Evolutionary conservation across 345 rosid species (phyloP), one percentile per base, ranked within the genome.

Genomic region (Camelina sativa): DNA sequence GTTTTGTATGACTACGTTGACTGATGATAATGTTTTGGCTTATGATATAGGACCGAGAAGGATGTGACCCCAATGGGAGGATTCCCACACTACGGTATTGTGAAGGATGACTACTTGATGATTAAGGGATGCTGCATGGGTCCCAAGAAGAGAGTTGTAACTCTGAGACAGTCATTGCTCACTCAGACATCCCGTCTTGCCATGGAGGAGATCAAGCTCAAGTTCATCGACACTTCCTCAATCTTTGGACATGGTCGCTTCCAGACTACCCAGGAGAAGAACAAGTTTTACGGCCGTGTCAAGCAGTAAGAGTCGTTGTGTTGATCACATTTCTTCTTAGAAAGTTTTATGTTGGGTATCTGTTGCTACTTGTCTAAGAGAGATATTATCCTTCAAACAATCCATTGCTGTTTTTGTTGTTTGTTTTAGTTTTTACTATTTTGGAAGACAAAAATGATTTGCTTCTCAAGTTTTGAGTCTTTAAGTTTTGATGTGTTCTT

Each of bases 61-160:
- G 89, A 87, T 40, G 82, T 89, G 8, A 91, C 89, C 4, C 97
- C 97, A 37, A 86, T 91, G 77, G 97, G 97, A 79, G 96, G 97
- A 47, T 91, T 91, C 84, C 87, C 97, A 43, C 97, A 91, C 80
- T 89, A 89, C 57, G 97, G 97, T 71, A 75, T 84, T 8, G 97
- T 91, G 79, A 87, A 89, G 58, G 88, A 86, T 11, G 97, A 91
- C 47, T 91, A 87, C 30, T 11, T 91, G 56, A 83, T 91, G 93
- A 85, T 91, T 65, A 91, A 91, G 83, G 97, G 97, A 64, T 88
- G 97, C 81, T 86, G 91, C 66, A 85, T 85, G 54, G 97, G 97
- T 43, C 91, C 97, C 16, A 91, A 91, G 91, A 91, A 89, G 89
- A 85, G 95, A 74, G 97, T 91, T 2, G 92, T 91, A 10, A 91